Conservation (phyloP, 768 basidiomycete genomes). For the Mycena sanguinolenta region DNA sequence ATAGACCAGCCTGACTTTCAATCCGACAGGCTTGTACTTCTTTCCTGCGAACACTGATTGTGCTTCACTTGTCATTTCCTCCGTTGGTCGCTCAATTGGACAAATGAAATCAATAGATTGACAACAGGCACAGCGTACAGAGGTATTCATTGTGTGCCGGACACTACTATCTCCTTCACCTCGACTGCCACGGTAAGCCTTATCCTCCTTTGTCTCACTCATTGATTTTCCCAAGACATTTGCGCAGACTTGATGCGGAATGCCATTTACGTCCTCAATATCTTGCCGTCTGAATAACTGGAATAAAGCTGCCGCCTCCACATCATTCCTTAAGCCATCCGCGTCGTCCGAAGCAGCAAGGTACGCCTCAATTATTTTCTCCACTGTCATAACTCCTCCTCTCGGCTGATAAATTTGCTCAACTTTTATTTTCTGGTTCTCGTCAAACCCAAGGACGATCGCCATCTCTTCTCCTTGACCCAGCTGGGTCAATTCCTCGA, state of each 20-base stretch:
- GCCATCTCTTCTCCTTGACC: constrained; percentile 29
- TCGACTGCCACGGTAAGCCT: neutral
- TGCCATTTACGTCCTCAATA: constrained; percentile 3
- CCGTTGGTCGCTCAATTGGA: no score
- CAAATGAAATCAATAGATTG: neutral
- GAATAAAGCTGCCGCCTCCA: neutral
- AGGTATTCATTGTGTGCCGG: neutral
- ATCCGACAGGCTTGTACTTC: no score
- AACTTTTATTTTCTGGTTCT: constrained; percentile 10
- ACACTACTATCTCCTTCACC: neutral
- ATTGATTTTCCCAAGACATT: constrained; percentile 8
- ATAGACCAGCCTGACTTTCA: no score
- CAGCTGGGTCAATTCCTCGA: constrained; percentile 18
- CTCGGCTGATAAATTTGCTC: constrained; percentile 25
- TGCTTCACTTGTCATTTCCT: neutral
- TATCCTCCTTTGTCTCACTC: no score
- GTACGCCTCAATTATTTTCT: constrained; percentile 18
- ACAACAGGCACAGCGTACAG: neutral
- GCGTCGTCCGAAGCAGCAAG: constrained; percentile 2
- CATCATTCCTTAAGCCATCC: neutral
- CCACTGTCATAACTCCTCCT: constrained; percentile 20
- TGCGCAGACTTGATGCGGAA: constrained; percentile 17
- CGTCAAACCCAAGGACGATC: constrained; percentile 22
- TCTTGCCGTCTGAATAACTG: neutral
- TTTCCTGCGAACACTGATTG: no score